Conservation (phyloP, 2,329 filamentous ascomycete genomes). For the Fusarium sp. region DNA sequence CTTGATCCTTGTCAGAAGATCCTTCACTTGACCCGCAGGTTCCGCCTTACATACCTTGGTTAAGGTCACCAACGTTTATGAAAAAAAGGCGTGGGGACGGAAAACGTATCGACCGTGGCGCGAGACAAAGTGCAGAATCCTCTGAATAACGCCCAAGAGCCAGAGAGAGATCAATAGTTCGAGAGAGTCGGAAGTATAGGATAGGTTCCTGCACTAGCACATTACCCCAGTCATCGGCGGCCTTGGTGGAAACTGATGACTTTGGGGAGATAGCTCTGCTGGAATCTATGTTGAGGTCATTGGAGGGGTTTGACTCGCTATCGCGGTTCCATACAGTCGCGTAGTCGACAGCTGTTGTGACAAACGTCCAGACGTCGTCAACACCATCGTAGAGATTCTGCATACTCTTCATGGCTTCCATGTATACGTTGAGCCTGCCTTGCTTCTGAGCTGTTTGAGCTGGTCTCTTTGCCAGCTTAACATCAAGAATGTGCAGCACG, state of each 20-base stretch:
- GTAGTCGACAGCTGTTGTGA: constrained; percentile 19
- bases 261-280: background rate
- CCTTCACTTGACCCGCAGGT: too few species aligned
- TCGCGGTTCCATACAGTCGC: background rate
- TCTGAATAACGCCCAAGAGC: constrained; percentile 22
- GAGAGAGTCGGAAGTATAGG: constrained; percentile 26
- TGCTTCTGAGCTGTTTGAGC: constrained; percentile 33
- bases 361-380: constrained; percentile 31
- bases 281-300: background rate
- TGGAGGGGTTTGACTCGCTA: background rate
- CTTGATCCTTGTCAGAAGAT: background rate
- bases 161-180: constrained; percentile 26
- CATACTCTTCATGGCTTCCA: constrained; percentile 25
- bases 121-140: background rate
- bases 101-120: background rate
- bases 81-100: constrained; percentile 1
- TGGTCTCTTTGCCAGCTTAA: constrained; percentile 28
- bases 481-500: constrained; percentile 27
- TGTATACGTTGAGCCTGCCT: constrained; percentile 23
- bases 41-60: too few species aligned
- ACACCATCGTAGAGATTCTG: constrained; percentile 30
- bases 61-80: background rate
- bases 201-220: constrained; percentile 22
- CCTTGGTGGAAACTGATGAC: background rate
- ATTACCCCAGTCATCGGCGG: constrained; percentile 24